These are phyloP conservation scores for Fomes fomentarius DNA, from an alignment of 1,284 basidiomycete species.

Conservation along the genomic window DNA sequence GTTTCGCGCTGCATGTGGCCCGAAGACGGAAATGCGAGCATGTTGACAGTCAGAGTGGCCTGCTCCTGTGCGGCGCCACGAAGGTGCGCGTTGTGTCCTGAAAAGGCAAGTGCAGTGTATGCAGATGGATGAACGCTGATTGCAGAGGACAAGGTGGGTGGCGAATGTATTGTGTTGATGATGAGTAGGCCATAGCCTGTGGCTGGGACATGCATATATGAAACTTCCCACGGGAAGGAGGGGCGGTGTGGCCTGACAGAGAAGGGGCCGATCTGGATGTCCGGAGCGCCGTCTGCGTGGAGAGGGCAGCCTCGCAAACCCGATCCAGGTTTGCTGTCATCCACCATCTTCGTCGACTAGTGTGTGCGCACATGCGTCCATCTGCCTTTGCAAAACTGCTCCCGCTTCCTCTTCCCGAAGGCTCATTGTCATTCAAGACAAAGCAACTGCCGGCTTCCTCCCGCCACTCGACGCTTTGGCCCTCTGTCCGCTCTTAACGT, in stretches of 20 bases:
- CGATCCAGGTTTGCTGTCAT: background rate
- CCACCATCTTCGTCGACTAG: no score
- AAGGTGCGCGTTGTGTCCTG: no score
- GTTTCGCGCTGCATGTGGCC: no score
- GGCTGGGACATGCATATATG: background rate
- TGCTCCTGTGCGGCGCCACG: no score
- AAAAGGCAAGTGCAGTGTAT: no score
- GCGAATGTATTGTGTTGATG: no score
- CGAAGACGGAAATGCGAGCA: no score
- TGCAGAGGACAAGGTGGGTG: no score
- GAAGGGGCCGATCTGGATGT: conserved; percentile 5
- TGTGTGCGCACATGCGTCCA: background rate
- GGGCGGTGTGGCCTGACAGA: conserved; percentile 15
- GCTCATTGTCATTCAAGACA: conserved; percentile 12
- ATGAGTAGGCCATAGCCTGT: no score
- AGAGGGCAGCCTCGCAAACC: background rate
- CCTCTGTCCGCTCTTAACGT: conserved; percentile 7
- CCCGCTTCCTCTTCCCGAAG: background rate
- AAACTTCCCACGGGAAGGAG: background rate
- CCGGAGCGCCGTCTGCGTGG: conserved; percentile 5
- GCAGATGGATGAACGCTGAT: no score
- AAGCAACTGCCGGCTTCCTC: conserved; percentile 6
- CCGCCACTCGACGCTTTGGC: conserved; percentile 14
- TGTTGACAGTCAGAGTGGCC: no score
- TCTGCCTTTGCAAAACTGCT: background rate